Evolutionary conservation across 768 basidiomycete genomes (phyloP), one percentile per base, ranked within the genome.

Genomic region (Tephrocybe sp.): DNA sequence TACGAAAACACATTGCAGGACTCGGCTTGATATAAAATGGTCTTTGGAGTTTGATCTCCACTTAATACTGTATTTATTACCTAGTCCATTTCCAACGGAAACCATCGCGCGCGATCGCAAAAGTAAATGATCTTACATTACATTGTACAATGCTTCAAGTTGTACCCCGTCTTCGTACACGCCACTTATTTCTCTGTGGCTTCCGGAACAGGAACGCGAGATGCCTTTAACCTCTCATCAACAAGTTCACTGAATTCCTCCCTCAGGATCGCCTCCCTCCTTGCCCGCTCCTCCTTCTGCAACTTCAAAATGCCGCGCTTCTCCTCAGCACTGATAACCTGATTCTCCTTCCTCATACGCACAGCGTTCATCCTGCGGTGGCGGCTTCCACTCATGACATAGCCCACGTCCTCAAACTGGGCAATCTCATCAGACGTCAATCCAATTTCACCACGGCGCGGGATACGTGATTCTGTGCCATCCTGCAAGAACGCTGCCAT

Each of bases 301-400:
- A 98, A 62, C 71, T 97, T 96, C 65, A 98, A 65, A 52, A 98
- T 95, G 32, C 92, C 91, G 31, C 97, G 73, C 78, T 98, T 98
- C 78, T 99, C 97, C 71, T 98, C 97, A 1, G 96, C 94, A 61
- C 88, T 92, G 65, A 99, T 99, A 56, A 98, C 95, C 72, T 99
- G 97, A 73, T 99, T 98, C 75, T 99, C 97, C 77, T 98, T 98
- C 64, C 96, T 76, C 84, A 99, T 90, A 53, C 97, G 89, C 39
- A 99, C 96, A 0, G 97, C 96, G 60, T 98, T 99, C 97, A 99
- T 99, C 68, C 93, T 80, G 57, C 89, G 81, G 68, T 99, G 94
- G 55, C 96, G 75, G 61, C 84, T 89, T 39, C 96, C 97, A 60
- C 89, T 93, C 97, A 98, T 99, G 41, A 99, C 97, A 68, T 97